Evolutionary conservation across 768 basidiomycete genomes (phyloP), one percentile per base, ranked within the genome.

Genomic region (Lyophyllum shimeji): DNA sequence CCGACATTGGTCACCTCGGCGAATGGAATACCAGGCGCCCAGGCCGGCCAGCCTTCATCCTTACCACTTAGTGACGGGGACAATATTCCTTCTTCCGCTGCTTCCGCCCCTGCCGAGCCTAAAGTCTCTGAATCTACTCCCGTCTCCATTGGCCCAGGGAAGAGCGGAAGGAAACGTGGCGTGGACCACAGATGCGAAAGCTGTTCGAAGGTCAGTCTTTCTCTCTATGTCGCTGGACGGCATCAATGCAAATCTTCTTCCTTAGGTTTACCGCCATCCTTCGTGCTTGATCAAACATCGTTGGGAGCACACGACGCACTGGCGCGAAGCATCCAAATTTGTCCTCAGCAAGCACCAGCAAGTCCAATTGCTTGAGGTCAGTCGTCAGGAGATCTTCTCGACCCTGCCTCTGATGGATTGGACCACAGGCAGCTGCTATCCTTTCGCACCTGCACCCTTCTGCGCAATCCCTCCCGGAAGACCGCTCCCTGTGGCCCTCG

Each of bases 291-390:
- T 95, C 71, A 98, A 98, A 71, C 96, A 98, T 67, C 89, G 96
- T 31, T 98, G 96, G 96, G 95, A 98, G 66, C 93, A 96, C 67
- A 93, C 91, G 31, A 91, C 92, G 18, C 94, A 97, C 65, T 98
- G 96, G 96, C 87, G 90, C 43, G 92, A 95, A 68, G 90, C 95
- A 17, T 77, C 89, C 61, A 93, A 95, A 69, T 86, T 95, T 63
- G 84, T 94, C 29, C 77, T 98, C 55, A 92, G 88, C 72, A 98
- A 98, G 73, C 95, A 98, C 69, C 95, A 98, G 66, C 95, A 98
- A 63, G 96, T 99, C 0, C 96, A 98, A 64, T 74, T 98, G 50
- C 87, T 99, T 43, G 96, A 98, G 81, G 91, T 89, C 56, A 51
- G 67, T 63, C n/a, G 7, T 54, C 50, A 29, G 24, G 27, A 37